Evolutionary conservation across 345 rosid species (phyloP).

Genomic region (Durio zibethinus): DNA sequence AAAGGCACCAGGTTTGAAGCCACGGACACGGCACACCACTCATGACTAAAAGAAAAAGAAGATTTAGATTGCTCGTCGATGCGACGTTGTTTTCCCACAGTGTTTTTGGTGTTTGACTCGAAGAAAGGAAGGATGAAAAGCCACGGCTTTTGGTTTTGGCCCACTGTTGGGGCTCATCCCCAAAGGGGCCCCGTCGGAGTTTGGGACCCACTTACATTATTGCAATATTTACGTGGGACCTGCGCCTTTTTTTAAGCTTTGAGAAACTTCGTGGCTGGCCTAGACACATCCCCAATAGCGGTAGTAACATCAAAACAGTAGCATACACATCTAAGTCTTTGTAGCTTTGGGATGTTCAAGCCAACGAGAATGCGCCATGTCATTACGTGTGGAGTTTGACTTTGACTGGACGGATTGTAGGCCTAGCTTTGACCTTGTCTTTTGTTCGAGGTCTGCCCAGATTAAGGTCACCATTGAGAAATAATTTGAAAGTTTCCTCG

Average conservation of each 20-base stretch:
- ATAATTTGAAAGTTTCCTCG: not conserved
- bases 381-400: not conserved
- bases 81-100: slow-evolving; percentile 17
- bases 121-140: too few species aligned
- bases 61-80: not conserved
- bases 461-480: not conserved
- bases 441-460: not conserved
- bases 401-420: not conserved
- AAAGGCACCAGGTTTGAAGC: slow-evolving; percentile 19
- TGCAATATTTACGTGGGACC: slow-evolving; percentile 1
- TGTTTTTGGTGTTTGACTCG: slow-evolving; percentile 11
- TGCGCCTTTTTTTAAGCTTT: not conserved
- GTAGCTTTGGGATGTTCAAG: not conserved
- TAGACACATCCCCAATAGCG: too few species aligned
- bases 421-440: slow-evolving; percentile 1
- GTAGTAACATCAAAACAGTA: not conserved
- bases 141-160: not conserved
- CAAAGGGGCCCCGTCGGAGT: not conserved
- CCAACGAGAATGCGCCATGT: not conserved
- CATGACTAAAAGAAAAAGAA: slow-evolving; percentile 10
- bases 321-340: not conserved
- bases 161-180: not conserved
- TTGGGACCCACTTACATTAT: not conserved
- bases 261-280: not conserved
- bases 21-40: slow-evolving; percentile 23